Conservation (phyloP, 768 basidiomycete species). For the Hygrocybe coccinea region DNA sequence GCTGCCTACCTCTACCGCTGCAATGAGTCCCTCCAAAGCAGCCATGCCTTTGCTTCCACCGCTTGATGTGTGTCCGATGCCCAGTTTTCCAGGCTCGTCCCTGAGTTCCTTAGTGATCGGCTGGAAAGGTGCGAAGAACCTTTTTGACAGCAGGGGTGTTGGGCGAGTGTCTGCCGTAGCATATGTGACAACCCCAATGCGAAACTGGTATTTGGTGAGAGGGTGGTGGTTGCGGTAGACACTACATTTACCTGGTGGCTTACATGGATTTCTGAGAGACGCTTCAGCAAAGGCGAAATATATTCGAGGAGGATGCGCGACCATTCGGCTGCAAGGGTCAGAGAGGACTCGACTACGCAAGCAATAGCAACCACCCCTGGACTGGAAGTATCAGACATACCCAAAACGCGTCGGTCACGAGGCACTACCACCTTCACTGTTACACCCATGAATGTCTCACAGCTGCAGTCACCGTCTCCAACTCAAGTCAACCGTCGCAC, state of each 20-base stretch:
- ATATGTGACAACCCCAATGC: constrained; percentile 58
- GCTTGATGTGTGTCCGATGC: constrained; percentile 52
- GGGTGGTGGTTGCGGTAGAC: background rate
- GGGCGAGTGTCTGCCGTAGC: constrained; percentile 54
- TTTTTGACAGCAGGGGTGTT: constrained; percentile 50
- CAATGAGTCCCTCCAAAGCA: constrained; percentile 65
- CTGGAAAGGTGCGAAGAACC: constrained; percentile 48
- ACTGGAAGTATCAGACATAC: background rate
- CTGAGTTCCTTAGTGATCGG: constrained; percentile 42
- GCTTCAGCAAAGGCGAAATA: constrained; percentile 46
- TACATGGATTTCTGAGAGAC: constrained; percentile 42
- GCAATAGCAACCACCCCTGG: constrained; percentile 42
- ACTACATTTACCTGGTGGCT: constrained; percentile 34
- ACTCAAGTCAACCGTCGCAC: background rate
- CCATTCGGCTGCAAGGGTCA: constrained; percentile 53
- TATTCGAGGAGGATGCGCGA: constrained; percentile 41
- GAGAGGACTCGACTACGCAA: constrained; percentile 59
- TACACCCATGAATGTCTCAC: constrained; percentile 2
- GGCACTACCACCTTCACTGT: no score
- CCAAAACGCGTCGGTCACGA: background rate
- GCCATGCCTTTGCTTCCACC: constrained; percentile 54
- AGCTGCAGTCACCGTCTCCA: background rate
- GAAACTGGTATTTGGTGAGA: constrained; percentile 19
- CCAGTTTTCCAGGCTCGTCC: constrained; percentile 43
- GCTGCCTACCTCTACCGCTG: constrained; percentile 57